These are phyloP conservation scores for Penicillium crustosum DNA, from an alignment of 2,329 filamentous ascomycete species.

Conservation along the genomic window DNA sequence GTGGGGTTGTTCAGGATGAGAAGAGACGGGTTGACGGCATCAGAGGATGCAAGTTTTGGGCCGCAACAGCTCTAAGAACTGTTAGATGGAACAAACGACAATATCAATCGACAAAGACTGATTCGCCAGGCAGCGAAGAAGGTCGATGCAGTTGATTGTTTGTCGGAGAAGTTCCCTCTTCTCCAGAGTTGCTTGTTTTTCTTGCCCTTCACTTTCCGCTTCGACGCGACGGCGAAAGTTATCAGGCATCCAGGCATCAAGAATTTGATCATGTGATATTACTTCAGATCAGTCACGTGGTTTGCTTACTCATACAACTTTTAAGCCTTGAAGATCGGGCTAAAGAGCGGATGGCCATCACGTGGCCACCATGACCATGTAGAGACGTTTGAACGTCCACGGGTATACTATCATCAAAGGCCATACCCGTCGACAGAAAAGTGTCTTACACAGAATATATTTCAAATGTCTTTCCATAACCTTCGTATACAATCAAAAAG, in stretches of 20 bases:
- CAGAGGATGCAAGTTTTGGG: constrained; percentile 18
- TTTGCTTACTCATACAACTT: not conserved
- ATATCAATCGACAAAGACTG: not conserved
- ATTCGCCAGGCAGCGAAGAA: not conserved
- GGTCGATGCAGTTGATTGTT: not conserved
- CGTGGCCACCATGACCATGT: no score
- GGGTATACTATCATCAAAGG: no score
- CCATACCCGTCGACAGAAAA: no score
- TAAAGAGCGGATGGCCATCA: no score
- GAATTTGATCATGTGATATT: not conserved
- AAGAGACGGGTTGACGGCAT: constrained; percentile 10
- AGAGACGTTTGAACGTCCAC: no score
- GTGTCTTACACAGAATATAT: no score
- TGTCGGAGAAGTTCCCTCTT: not conserved
- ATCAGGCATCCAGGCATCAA: constrained; percentile 3
- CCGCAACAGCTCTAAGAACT: constrained; percentile 18
- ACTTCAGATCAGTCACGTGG: rapidly evolving
- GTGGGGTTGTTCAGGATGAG: not conserved
- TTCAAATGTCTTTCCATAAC: no score
- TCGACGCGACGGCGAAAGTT: constrained; percentile 14
- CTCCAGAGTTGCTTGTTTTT: constrained; percentile 9
- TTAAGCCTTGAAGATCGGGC: not conserved
- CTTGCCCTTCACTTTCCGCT: constrained; percentile 7
- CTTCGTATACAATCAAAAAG: no score
- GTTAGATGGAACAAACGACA: not conserved